These are phyloP conservation scores for Thuja plicata DNA, from an alignment of 83 land plant genomes.

Conservation along the genomic window DNA sequence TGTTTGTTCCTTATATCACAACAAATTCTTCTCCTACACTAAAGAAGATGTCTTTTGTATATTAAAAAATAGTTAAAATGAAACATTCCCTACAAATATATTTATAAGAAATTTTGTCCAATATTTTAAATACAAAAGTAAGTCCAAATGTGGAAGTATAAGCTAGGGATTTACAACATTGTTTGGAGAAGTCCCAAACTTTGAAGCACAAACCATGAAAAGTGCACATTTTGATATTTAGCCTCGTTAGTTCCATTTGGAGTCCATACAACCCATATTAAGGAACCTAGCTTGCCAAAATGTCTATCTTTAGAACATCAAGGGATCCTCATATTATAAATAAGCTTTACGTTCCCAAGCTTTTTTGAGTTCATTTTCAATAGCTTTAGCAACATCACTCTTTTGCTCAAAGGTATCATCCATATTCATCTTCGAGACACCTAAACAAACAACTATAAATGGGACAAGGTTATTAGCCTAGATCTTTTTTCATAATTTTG, in stretches of 20 bases:
- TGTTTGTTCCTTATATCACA: slow-evolving; percentile 89
- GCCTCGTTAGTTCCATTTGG: slow-evolving; percentile 90
- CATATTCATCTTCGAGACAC: no score
- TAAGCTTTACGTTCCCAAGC: no score
- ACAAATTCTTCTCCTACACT: slow-evolving; percentile 82
- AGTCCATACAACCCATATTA: slow-evolving; percentile 97
- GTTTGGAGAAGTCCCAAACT: not conserved
- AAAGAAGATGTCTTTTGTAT: not conserved
- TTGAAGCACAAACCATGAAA: not conserved
- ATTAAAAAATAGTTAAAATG: not conserved
- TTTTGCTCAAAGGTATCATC: no score
- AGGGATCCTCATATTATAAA: slow-evolving; percentile 76
- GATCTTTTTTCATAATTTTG: no score
- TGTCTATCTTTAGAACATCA: slow-evolving; percentile 90
- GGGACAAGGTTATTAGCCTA: no score
- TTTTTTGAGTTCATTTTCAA: no score
- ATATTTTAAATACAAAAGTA: not conserved
- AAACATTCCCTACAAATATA: no score
- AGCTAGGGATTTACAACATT: not conserved
- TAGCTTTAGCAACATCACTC: no score
- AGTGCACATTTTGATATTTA: slow-evolving; percentile 62
- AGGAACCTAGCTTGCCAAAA: slow-evolving; percentile 87
- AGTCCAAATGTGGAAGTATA: no score
- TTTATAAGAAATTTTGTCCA: not conserved
- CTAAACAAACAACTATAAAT: no score